Conservation (phyloP, 768 basidiomycete genomes). For the Tylopilus balloui region DNA sequence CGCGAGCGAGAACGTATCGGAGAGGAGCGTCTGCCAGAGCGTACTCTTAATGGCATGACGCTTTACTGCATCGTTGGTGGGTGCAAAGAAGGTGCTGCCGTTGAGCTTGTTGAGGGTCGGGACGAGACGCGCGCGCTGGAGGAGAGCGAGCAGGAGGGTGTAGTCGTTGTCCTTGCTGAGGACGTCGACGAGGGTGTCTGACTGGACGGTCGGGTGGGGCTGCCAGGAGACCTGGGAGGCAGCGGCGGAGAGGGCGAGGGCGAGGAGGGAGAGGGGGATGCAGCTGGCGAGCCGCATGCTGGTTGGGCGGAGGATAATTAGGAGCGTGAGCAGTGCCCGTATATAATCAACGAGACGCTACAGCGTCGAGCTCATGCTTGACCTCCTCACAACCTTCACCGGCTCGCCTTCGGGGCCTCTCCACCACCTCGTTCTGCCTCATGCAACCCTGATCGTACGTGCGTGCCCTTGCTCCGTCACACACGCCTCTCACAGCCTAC, state of each 20-base stretch:
- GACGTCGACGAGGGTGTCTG: slow-evolving; percentile 71
- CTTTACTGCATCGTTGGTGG: slow-evolving; percentile 87
- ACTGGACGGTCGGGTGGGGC: slow-evolving; percentile 22
- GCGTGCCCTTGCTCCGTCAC: neutral
- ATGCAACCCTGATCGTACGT: slow-evolving; percentile 58
- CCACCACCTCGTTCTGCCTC: slow-evolving; percentile 53
- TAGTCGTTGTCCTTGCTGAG: slow-evolving; percentile 77
- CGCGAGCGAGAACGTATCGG: slow-evolving; percentile 31
- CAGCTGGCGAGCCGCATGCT: slow-evolving; percentile 33
- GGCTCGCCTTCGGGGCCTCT: slow-evolving; percentile 52
- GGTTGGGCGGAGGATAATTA: neutral
- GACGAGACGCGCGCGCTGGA: slow-evolving; percentile 83
- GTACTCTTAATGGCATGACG: slow-evolving; percentile 35
- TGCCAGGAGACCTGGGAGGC: slow-evolving; percentile 26
- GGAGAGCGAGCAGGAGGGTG: slow-evolving; percentile 63
- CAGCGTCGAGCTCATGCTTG: slow-evolving; percentile 37
- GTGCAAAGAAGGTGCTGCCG: slow-evolving; percentile 85
- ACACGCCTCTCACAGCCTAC: neutral
- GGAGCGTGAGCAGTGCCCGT: neutral
- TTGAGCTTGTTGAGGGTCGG: slow-evolving; percentile 88
- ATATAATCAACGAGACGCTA: slow-evolving; percentile 13
- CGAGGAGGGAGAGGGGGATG: slow-evolving; percentile 35
- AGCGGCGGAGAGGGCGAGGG: slow-evolving; percentile 9
- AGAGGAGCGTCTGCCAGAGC: slow-evolving; percentile 31
- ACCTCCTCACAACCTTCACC: slow-evolving; percentile 42